Base-by-base conservation (phyloP, 768 basidiomycete species). In the Lactarius evosmus region DNA sequence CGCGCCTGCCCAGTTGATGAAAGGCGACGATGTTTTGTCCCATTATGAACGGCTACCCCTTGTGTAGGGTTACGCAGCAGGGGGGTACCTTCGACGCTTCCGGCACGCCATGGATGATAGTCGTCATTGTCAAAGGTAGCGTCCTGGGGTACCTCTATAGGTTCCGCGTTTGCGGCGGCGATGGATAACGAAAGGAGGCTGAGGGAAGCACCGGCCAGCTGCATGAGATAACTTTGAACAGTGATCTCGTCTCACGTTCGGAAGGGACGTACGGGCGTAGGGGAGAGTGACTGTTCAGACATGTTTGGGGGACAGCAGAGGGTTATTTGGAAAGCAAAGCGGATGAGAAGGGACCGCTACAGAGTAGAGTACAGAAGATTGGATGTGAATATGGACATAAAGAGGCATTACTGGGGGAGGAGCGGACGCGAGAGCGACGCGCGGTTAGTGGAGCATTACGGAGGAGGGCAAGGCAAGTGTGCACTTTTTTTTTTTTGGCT, bases 141-240 rank as follows among this genome's bases (percentile, higher is more conserved):
- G 36, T 67, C 69, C 29, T 63, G 69, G 38, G 69, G 55, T 49
- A 79, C 69, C 27, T 80, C 74, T 51, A 85, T 80, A 51, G 86
- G 83, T 0, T 71, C 70, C 38, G 79, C 83, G 58, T 69, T 79
- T 36, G 80, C 78, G 9, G 86, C 86, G 8, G 82, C 86, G 41
- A 85, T 76, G 65, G 89, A 89, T 60, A 91, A 75, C 7, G 88
- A 89, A 46, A 91, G 81, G 25, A 91, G 77, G 69, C 87, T 88
- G n/a, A 64, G 60, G 27, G 59, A 54, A 33, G 60, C 65, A 60
- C 56, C 61, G 9, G 33, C 22, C 41, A 41, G 30, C 68, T 69
- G 49, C 16, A 33, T 25, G 22, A 32, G 16, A 33, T 19, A 27
- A n/a, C 17, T 30, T 14, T 63, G 7, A 61, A 44, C 3, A 19